Base-by-base conservation (phyloP, 352 stramenopile species). In the Phytopythium vexans region DNA sequence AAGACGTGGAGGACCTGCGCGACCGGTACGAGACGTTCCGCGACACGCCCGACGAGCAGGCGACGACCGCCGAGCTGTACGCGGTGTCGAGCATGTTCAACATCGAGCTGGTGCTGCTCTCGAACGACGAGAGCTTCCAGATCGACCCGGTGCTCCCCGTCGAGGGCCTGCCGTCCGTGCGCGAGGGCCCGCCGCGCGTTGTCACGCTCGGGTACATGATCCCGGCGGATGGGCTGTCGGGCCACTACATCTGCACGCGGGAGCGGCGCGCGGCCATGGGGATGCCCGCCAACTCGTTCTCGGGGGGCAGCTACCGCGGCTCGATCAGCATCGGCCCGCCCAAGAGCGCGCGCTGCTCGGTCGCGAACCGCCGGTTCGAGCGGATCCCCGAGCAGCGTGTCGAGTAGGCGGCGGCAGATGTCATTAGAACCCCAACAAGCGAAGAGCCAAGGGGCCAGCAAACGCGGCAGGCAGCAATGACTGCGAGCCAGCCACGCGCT, bases 181-280 rank as follows among this genome's bases (percentile, higher is more conserved):
- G 82, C 2, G 80, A 89, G 53, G 74, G 72, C 1, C 58, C 59
- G 21, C 55, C 73, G 8, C 70, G 68, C 31, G 88, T 78, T 0
- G 69, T 91, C 31, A 89, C 81, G 11, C 56, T 93, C 39, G 82
- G 82, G 3, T 93, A 93, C 58, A 66, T 93, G 57, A 82, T 79
- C 36, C 82, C 82, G 6, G 72, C 60, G 0, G 70, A 88, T 21
- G 79, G 78, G 11, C 65, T 88, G 11, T 77, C 78, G 3, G 82
- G 82, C 41, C 82, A 93, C 52, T 93, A 93, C 65, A 90, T 93
- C 49, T 90, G 82, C 62, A 89, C 82, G 40, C 76, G 81, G 27
- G 71, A 77, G 61, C 64, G 65, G 15, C 77, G 75, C 3, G 66
- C 65, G 15, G 60, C 65, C 39, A 44, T 78, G 3, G 57, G 61